These are phyloP conservation scores for Globisporangium canariense DNA, from an alignment of 352 stramenopile species.

Conservation along the genomic window DNA sequence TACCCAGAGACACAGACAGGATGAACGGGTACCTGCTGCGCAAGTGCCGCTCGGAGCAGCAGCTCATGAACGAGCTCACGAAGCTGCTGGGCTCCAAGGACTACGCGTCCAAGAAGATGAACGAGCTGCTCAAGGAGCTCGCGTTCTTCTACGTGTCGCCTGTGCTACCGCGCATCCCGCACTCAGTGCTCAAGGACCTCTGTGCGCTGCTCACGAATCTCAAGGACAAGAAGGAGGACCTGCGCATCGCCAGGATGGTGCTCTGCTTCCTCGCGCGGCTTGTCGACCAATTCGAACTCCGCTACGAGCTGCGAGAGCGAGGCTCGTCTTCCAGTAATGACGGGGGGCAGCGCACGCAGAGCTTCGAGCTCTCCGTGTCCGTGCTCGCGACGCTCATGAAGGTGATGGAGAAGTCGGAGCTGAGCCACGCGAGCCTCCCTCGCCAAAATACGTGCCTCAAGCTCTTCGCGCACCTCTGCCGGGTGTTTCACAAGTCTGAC, in stretches of 20 bases:
- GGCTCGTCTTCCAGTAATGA: not conserved
- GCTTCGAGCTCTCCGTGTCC: constrained; percentile 42
- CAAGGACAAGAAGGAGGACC: constrained; percentile 83
- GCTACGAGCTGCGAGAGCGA: constrained; percentile 16
- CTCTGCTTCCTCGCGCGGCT: constrained; percentile 60
- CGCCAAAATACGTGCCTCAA: constrained; percentile 51
- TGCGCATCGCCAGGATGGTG: constrained; percentile 58
- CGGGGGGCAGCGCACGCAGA: constrained; percentile 32
- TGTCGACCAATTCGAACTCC: constrained; percentile 60
- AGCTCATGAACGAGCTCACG: constrained; percentile 79
- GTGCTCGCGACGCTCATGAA: constrained; percentile 43
- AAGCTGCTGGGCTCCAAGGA: constrained; percentile 60
- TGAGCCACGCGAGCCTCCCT: constrained; percentile 39
- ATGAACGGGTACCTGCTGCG: constrained; percentile 74
- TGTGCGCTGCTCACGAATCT: constrained; percentile 58
- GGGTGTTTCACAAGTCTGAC: constrained; percentile 46
- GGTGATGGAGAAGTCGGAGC: constrained; percentile 48
- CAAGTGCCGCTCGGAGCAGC: constrained; percentile 77
- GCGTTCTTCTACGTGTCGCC: constrained; percentile 73
- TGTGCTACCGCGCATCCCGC: constrained; percentile 36
- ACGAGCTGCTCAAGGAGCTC: constrained; percentile 63
- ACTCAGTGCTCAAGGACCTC: constrained; percentile 69
- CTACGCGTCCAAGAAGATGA: constrained; percentile 66
- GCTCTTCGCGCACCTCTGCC: constrained; percentile 60
- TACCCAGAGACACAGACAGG: not conserved